Evolutionary conservation across 2,329 filamentous ascomycete genomes (phyloP), one percentile per base, ranked within the genome.

Genomic region (Dendryphion nanum): DNA sequence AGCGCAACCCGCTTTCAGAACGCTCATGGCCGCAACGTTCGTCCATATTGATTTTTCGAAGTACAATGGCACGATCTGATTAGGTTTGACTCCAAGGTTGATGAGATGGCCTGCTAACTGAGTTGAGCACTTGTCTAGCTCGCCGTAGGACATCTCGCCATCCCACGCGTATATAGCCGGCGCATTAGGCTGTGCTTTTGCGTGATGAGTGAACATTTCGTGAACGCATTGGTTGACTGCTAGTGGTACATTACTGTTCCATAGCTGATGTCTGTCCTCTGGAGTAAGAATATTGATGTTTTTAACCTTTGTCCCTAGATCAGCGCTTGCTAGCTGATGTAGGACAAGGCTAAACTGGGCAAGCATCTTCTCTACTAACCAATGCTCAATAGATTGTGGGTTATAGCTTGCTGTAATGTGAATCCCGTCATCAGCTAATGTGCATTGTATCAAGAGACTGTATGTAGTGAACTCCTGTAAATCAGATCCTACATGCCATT

Each of bases 1-100:
- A 10, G 16, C 18, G 7, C 16, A 15, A 21, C 31, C 31, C 6
- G 31, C 18, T 16, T 20, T 18, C 17, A 33, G 16, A 4, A 51
- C 60, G 33, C 56, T 64, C 14, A 69, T 47, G n/a, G 70, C 61
- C 20, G 65, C 55, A 21, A 69, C 51, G 15, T 47, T 17, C 10
- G 38, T 37, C 4, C 16, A 19, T 16, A 20, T 20, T 15, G 31
- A 33, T 16, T 33, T 33, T 18, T 33, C 31, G 10, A 33, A 18
- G 4, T 18, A 33, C 18, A 33, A 16, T 10, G 31, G 16, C 7
- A 33, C 18, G 12, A 20, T 21, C 12, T 19, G 6, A 12, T 33
- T 6, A 12, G 18, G 17, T 12, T 10, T 18, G 18, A 33, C 18
- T 12, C 31, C 31, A 19, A 7, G 15, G 15, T 12, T 12, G 12